A percentile compares a stretch with the other conserved stretches of the same genome.
These are phyloP conservation scores for Helichrysum umbraculigerum DNA, from an alignment of 129 eudicot species.

Conservation along the genomic window DNA sequence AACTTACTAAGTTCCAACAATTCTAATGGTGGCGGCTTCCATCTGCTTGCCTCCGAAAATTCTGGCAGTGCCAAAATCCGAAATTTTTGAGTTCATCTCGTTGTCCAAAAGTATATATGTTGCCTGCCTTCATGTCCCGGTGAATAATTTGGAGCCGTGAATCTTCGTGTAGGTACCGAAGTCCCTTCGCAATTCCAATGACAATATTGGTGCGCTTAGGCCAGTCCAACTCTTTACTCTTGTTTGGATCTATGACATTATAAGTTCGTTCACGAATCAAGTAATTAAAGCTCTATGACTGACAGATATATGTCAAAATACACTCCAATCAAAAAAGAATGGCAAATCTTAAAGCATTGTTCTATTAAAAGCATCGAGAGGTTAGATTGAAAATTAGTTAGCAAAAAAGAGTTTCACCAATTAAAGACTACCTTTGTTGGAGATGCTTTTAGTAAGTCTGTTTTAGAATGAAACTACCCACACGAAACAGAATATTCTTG, in stretches of 20 bases:
- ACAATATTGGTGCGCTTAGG: slow-evolving; percentile 42
- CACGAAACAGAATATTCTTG: not conserved
- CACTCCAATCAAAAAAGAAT: not conserved
- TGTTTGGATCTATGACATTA: slow-evolving; percentile 37
- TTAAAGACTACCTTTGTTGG: not conserved
- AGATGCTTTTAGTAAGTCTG: no score
- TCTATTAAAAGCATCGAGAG: no score
- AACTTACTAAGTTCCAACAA: slow-evolving; percentile 57
- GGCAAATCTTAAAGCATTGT: no score
- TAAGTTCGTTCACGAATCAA: not conserved
- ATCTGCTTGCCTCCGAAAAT: slow-evolving; percentile 37
- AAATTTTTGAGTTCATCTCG: slow-evolving; percentile 51
- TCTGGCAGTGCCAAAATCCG: slow-evolving; percentile 62
- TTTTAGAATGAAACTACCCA: not conserved
- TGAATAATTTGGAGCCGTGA: slow-evolving; percentile 51
- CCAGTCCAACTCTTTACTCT: slow-evolving; percentile 43
- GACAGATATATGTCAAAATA: not conserved
- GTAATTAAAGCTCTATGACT: not conserved
- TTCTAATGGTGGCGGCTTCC: slow-evolving; percentile 39
- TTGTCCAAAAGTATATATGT: slow-evolving; percentile 42
- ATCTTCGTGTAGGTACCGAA: slow-evolving; percentile 56
- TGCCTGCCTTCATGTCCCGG: slow-evolving; percentile 45
- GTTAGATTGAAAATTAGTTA: no score
- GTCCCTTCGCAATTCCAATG: slow-evolving; percentile 53
- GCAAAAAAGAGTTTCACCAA: no score